Evolutionary conservation across 352 stramenopile genomes (phyloP), one percentile per base, ranked within the genome.

Genomic region (Halophytophthora polymorphica): DNA sequence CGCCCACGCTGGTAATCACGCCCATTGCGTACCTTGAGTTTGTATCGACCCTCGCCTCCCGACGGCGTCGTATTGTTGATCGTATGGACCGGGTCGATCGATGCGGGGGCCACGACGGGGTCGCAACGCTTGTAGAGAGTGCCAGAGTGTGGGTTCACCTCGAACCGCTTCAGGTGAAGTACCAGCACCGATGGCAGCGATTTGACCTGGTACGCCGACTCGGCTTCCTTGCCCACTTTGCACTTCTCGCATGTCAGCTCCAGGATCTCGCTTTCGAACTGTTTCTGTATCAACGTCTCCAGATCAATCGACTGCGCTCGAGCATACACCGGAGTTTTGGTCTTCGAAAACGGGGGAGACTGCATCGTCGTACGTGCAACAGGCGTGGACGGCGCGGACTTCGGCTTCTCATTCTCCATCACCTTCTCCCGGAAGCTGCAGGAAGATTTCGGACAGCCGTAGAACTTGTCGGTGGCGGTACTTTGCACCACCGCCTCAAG

Each of bases 181-280:
- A 93, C 78, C 3, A 95, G 56, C 21, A 93, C 64, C 1, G 69
- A 71, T 13, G 85, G 85, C 13, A 93, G 49, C 19, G 71, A 82
- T 28, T 88, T 83, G 13, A 93, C 69, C 14, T 71, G 53, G 31
- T 90, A 90, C 17, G 58, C 71, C 7, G 73, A 71, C 6, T 69
- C 71, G 2, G 80, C 85, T 56, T 88, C 66, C 5, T 77, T 77
- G 3, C 85, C 85, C 8, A 62, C 63, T 45, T 77, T 80, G 69
- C 85, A 95, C 45, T 93, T 89, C 53, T 95, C 85, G 18, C 85
- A 95, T 17, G 69, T 88, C 29, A 95, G 64, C 31, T 95, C 79
- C 2, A 95, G 66, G 1, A 74, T 65, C 52, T 90, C 78, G 0
- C 75, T 62, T 53, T 93, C 73, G 53, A 95, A 95, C 33, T 93